Base-by-base conservation (phyloP, 2,329 filamentous ascomycete species). In the Parastagonospora avenae region DNA sequence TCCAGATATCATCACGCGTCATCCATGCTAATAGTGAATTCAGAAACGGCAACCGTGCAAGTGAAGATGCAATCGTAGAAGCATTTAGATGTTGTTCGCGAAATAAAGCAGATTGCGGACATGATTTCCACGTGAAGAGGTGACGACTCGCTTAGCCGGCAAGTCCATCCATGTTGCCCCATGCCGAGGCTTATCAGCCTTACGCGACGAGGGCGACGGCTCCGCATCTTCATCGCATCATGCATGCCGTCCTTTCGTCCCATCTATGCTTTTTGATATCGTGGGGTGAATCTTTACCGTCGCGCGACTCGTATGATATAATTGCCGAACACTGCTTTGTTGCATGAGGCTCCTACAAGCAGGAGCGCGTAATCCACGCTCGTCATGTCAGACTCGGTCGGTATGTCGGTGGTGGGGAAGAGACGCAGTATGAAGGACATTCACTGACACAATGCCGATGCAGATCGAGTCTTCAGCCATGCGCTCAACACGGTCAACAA, bases 401-500 rank as follows among this genome's bases (percentile, higher is more conserved):
- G 73, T 75, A 64, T 48, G 73, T 72, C 7, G 31, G 9, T 31
- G 37, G 19, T 14, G 36, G 8, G 15, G 31, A 24, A 32, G 15
- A 8, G 33, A 9, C 33, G 27, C 30, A 36, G 24, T 14, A 39
- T 42, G 19, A 14, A 38, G 30, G 31, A 32, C 29, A 19, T 30
- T 39, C 47, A 42, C 51, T 62, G 44, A 57, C 31, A 12, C 8
- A 8, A 8, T 24, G 19, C 19, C 19, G 5, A 14, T 33, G 29
- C 57, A 97, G 94, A 99, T 79, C 89, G 94, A 77, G 94, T 99
- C 71, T 99, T 99, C 76, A 93, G 95, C 74, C 93, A 99, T 85
- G 94, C 94, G 60, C 89, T 99, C 76, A 97, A 96, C 78, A 97
- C 94, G 19, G 93, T 99, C 67, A 97, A 97, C 77, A 95, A 95